Evolutionary conservation across 306 rosid species (phyloP).

Genomic region (Ziziphus jujuba): DNA sequence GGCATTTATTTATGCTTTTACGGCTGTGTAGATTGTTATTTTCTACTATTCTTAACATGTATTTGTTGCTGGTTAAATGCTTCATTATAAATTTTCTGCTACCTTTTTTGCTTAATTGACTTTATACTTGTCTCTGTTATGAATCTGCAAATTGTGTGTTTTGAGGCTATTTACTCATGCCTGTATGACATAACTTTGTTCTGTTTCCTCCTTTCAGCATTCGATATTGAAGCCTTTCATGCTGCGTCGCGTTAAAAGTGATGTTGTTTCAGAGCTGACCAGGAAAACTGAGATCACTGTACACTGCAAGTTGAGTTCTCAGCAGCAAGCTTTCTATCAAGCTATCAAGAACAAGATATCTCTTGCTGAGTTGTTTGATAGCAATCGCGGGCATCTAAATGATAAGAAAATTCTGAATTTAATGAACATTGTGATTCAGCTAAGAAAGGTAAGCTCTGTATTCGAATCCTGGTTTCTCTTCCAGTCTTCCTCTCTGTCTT

Average conservation of each 20-base stretch:
- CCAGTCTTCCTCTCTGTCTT: background rate
- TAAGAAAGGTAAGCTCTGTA: conserved; percentile 68
- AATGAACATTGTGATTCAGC: conserved; percentile 97
- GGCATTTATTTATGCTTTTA: background rate
- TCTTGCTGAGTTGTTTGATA: conserved; percentile 88
- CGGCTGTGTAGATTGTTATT: background rate
- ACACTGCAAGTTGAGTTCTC: conserved; percentile 96
- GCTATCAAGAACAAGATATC: conserved; percentile 99
- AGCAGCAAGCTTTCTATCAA: conserved; percentile 96
- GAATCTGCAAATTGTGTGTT: background rate
- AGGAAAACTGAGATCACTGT: conserved; percentile 87
- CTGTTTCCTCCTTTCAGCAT: conserved; percentile 56
- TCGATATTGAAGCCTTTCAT: conserved; percentile 96
- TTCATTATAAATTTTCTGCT: background rate
- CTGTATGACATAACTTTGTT: conserved; percentile 24
- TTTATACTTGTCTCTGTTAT: conserved; percentile 2
- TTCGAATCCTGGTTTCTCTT: conserved; percentile 8
- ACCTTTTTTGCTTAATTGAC: background rate
- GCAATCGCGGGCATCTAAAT: conserved; percentile 84
- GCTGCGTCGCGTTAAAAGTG: conserved; percentile 94
- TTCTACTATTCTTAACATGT: background rate
- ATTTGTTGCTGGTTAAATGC: background rate
- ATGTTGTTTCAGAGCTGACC: conserved; percentile 92
- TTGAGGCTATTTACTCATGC: background rate
- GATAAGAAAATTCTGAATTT: conserved; percentile 85